These are phyloP conservation scores for Rugosomyces carneus DNA, from an alignment of 1,284 basidiomycete genomes.

Conservation along the genomic window DNA sequence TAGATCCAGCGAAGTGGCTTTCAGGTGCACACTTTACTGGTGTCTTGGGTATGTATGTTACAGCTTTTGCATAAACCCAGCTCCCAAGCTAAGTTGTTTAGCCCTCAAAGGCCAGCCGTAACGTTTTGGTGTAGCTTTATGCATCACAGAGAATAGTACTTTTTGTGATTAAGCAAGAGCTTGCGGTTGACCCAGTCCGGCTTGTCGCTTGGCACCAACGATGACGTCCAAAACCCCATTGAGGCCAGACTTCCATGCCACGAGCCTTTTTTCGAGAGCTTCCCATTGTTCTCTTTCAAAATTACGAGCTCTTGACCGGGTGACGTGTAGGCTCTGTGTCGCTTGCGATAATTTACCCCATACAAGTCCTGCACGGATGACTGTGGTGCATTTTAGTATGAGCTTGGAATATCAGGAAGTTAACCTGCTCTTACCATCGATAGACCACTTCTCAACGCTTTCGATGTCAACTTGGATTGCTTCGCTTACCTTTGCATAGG, in stretches of 20 bases:
- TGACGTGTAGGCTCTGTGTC: constrained; percentile 69
- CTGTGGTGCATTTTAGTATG: constrained; percentile 33
- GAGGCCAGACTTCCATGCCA: constrained; percentile 76
- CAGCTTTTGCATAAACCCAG: too few species aligned
- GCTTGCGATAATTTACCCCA: constrained; percentile 78
- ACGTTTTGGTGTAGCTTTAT: background rate
- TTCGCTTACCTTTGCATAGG: constrained; percentile 70
- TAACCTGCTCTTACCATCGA: constrained; percentile 61
- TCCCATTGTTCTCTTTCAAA: constrained; percentile 84
- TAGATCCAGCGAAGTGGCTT: too few species aligned
- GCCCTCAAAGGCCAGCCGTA: background rate
- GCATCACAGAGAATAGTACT: constrained; percentile 1
- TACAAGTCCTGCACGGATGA: constrained; percentile 79
- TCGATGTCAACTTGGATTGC: constrained; percentile 60
- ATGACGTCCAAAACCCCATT: constrained; percentile 65
- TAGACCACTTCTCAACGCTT: constrained; percentile 88
- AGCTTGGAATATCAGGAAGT: background rate
- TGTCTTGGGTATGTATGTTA: too few species aligned
- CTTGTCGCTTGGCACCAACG: constrained; percentile 49
- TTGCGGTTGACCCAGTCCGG: constrained; percentile 27
- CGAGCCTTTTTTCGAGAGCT: constrained; percentile 70
- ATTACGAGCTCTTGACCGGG: constrained; percentile 69
- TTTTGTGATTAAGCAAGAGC: constrained; percentile 15
- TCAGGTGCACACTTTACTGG: too few species aligned
- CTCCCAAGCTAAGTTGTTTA: too few species aligned